These are phyloP conservation scores for Hymenotorrendiella dingleyae DNA, from an alignment of 2,329 filamentous ascomycete genomes.

Conservation along the genomic window DNA sequence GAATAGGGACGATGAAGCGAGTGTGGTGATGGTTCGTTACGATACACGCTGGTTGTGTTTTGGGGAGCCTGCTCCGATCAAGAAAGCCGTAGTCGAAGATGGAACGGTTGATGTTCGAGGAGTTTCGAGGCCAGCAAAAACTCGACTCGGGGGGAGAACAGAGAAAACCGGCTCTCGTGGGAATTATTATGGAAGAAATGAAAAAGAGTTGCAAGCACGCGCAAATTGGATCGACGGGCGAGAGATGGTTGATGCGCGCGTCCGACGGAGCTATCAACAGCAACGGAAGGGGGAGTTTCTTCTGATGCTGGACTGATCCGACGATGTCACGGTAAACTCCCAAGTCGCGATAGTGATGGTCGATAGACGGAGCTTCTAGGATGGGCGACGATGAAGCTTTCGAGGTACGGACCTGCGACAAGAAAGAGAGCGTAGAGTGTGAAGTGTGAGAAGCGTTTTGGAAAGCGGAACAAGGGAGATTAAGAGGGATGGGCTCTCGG, in stretches of 20 bases:
- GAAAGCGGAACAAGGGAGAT: slow-evolving; percentile 27
- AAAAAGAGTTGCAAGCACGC: slow-evolving; percentile 4
- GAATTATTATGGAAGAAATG: slow-evolving; percentile 20
- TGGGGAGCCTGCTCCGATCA: slow-evolving; percentile 30
- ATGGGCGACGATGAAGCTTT: slow-evolving; percentile 25
- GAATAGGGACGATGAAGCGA: slow-evolving; percentile 27
- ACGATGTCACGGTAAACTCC: no score
- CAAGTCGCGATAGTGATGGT: no score
- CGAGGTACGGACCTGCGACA: slow-evolving; percentile 30
- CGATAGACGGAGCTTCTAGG: slow-evolving; percentile 13
- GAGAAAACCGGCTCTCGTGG: slow-evolving; percentile 19
- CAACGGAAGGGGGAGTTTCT: no score
- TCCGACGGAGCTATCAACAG: no score
- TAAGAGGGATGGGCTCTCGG: slow-evolving; percentile 18
- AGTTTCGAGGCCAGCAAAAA: slow-evolving; percentile 32
- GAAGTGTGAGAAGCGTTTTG: slow-evolving; percentile 28
- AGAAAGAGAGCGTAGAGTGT: slow-evolving; percentile 29
- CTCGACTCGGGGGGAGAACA: slow-evolving; percentile 24
- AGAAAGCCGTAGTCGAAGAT: slow-evolving; percentile 23
- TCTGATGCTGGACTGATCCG: not conserved
- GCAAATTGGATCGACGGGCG: no score
- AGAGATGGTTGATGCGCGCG: no score
- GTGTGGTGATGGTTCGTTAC: slow-evolving; percentile 20
- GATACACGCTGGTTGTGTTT: slow-evolving; percentile 16
- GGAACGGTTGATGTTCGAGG: slow-evolving; percentile 31